Evolutionary conservation across 345 rosid species (phyloP), one percentile per base, ranked within the genome.

Genomic region (Mallotus nudiflorus): DNA sequence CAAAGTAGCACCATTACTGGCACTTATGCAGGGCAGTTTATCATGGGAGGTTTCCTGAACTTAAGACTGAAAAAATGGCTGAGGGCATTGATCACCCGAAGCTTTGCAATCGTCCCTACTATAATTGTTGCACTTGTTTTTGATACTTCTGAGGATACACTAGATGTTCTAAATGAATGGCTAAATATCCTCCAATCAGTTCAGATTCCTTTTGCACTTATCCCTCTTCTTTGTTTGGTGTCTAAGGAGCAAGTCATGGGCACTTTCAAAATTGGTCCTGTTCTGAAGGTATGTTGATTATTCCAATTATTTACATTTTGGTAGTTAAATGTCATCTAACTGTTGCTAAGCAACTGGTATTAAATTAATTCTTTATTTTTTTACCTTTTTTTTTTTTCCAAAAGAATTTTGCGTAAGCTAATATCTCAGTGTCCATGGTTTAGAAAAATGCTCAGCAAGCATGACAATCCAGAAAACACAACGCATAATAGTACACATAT

Each of bases 1-100:
- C 97, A 94, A 62, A 94, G 98, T 71, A 94, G 97, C 72, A 94
- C 98, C 5, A 85, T 94, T 40, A 94, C 97, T 0, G 97, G 96
- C 46, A 94, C 97, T 16, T 94, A 91, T 13, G 97, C 97, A 0
- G 95, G 98, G 67, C 98, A 94, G 67, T 94, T 94, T 74, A 94
- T 94, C 71, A 94, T 91, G 96, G 97, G 98, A 2, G 98, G 98
- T 59, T 94, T 94, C 81, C 80, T 94, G 22, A 89, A 94, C 75
- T 56, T 91, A 82, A 85, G 83, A 73, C 73, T 94, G 88, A 94
- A 91, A 84, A 94, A 94, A 75, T 94, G 98, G 98, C 28, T 89
- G 53, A 82, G 98, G 84, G 91, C 98, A 25, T 70, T 94, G 81
- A 94, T 94, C 80, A 94, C 97, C 0, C 88, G 96, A 24, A 93